Conservation (phyloP, 306 rosid genomes). For the Lathyrus tuberosus region DNA sequence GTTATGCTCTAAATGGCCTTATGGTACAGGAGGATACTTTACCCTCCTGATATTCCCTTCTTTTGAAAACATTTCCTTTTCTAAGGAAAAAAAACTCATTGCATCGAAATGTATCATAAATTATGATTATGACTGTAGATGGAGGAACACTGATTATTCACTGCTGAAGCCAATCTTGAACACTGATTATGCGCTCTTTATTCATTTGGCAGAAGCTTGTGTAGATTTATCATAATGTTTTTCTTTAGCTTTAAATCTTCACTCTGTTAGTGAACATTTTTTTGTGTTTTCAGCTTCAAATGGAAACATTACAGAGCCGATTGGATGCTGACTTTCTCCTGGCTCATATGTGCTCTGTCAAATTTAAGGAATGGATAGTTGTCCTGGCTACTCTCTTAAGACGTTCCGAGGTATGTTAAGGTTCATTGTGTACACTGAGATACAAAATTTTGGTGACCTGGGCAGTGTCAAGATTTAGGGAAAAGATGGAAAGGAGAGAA, state of each 20-base stretch:
- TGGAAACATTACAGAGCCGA: slow-evolving; percentile 86
- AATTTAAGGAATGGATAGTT: slow-evolving; percentile 98
- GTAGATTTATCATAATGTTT: slow-evolving; percentile 19
- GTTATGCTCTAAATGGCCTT: slow-evolving; percentile 11
- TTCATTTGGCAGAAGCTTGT: slow-evolving; percentile 26
- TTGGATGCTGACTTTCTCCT: slow-evolving; percentile 96
- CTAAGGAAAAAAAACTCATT: not conserved
- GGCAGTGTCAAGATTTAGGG: not conserved
- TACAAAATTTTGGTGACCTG: slow-evolving; percentile 31
- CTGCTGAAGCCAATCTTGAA: slow-evolving; percentile 25
- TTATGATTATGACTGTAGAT: slow-evolving; percentile 6
- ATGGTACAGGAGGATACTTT: slow-evolving; percentile 14
- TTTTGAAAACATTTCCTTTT: not conserved
- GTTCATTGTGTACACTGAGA: slow-evolving; percentile 23
- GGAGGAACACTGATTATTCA: slow-evolving; percentile 15
- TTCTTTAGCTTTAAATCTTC: slow-evolving; percentile 2
- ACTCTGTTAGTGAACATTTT: slow-evolving; percentile 24
- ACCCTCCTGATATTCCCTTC: not conserved
- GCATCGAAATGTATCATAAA: slow-evolving; percentile 12
- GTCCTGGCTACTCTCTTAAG: slow-evolving; percentile 92
- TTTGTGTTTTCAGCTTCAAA: slow-evolving; percentile 75
- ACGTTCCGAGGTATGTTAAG: slow-evolving; percentile 73
- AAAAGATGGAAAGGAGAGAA: slow-evolving; percentile 19
- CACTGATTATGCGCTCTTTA: slow-evolving; percentile 18
- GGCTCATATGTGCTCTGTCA: slow-evolving; percentile 95